These are phyloP conservation scores for Suhomyces panamericanus DNA, from an alignment of 1,139 yeast species.

Conservation along the genomic window DNA sequence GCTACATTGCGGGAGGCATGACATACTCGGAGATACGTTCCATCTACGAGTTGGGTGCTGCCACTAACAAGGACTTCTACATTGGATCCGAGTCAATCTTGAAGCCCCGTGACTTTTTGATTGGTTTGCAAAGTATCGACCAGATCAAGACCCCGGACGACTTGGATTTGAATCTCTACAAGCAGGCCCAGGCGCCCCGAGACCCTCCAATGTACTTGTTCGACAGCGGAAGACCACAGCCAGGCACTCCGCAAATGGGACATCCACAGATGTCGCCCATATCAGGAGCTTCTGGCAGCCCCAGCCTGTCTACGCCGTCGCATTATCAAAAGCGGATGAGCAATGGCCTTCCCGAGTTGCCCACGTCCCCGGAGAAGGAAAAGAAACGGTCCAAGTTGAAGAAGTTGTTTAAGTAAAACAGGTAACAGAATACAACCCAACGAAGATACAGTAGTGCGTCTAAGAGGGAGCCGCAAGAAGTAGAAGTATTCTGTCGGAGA, in stretches of 20 bases:
- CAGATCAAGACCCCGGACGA: slow-evolving; percentile 33
- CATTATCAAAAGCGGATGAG: slow-evolving; percentile 28
- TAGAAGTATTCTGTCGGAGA: too few species aligned
- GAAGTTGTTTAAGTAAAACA: slow-evolving; percentile 34
- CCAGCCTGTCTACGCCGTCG: neutral
- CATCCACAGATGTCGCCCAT: neutral
- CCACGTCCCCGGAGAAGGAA: slow-evolving; percentile 23
- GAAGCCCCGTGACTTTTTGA: slow-evolving; percentile 59
- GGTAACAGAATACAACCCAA: too few species aligned
- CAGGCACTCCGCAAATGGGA: neutral
- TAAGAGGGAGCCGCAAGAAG: too few species aligned
- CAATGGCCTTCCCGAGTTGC: slow-evolving; percentile 7
- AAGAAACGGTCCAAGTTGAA: slow-evolving; percentile 40
- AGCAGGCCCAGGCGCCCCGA: slow-evolving; percentile 24
- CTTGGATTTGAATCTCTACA: slow-evolving; percentile 35
- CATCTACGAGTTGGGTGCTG: slow-evolving; percentile 66
- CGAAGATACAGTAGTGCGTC: too few species aligned
- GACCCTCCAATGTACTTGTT: slow-evolving; percentile 41
- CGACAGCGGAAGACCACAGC: slow-evolving; percentile 25
- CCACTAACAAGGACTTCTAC: slow-evolving; percentile 69
- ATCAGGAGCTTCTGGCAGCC: neutral
- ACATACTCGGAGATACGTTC: slow-evolving; percentile 81
- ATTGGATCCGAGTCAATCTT: slow-evolving; percentile 81
- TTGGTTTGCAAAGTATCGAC: slow-evolving; percentile 47
- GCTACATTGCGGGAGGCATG: slow-evolving; percentile 87